Percentiles rank a stretch among this genome's conserved stretches.
These are phyloP conservation scores for Lagerstroemia speciosa DNA, from an alignment of 345 rosid species.

Conservation along the genomic window DNA sequence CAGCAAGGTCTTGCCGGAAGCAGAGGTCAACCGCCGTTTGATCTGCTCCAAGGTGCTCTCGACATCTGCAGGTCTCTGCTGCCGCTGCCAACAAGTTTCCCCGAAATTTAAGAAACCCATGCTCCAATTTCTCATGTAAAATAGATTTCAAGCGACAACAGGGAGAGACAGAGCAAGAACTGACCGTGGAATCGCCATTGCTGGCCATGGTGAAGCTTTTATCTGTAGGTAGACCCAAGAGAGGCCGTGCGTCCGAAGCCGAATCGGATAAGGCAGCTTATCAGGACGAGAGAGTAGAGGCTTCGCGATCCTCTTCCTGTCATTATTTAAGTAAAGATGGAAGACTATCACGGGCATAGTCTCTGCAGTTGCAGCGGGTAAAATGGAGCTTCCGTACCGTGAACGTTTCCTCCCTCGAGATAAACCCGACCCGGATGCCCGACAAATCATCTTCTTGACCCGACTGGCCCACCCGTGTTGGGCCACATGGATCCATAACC, in stretches of 20 bases:
- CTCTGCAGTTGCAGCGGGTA: neutral
- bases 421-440: neutral
- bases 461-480: neutral
- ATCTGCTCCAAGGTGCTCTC: slow-evolving; percentile 87
- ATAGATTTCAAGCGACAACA: neutral
- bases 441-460: neutral
- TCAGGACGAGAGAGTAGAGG: neutral
- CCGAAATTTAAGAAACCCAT: neutral
- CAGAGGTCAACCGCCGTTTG: slow-evolving; percentile 86
- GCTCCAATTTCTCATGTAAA: neutral
- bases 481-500: neutral
- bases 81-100: neutral
- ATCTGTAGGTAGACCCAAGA: neutral
- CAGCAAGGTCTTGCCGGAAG: slow-evolving; percentile 70
- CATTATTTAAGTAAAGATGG: neutral
- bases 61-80: slow-evolving; percentile 43
- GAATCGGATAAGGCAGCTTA: neutral
- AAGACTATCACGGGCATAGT: neutral
- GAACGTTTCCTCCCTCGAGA: neutral
- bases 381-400: neutral
- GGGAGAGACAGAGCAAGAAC: slow-evolving; percentile 2
- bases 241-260: neutral
- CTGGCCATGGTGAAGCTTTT: slow-evolving; percentile 45
- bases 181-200: slow-evolving; percentile 75
- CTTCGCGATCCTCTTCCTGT: neutral